Percentiles rank a stretch among this genome's conserved stretches.
These are phyloP conservation scores for Vitis rupestris DNA, from an alignment of 164 flowering plant species.

Conservation along the genomic window DNA sequence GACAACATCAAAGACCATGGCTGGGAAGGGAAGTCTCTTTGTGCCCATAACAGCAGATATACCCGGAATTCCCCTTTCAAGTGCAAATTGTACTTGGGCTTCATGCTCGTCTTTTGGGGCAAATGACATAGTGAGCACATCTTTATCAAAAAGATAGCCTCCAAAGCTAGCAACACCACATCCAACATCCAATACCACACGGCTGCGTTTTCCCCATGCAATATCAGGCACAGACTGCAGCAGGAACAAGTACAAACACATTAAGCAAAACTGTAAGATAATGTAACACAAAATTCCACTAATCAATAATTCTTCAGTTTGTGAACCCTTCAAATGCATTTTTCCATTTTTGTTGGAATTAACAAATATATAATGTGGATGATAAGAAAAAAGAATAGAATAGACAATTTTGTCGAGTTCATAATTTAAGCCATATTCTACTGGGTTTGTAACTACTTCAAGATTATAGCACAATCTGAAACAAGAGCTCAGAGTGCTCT, in stretches of 20 bases:
- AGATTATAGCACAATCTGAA: no score
- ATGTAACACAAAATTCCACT: background rate
- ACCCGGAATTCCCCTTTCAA: constrained; percentile 98
- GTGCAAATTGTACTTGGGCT: constrained; percentile 98
- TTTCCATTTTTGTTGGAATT: background rate
- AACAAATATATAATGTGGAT: no score
- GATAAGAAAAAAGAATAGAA: no score
- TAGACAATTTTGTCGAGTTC: no score
- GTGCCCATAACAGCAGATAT: constrained; percentile 99
- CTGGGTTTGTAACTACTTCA: no score
- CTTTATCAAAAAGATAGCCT: constrained; percentile 91
- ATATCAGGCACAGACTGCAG: constrained; percentile 71
- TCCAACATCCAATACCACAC: constrained; percentile 93
- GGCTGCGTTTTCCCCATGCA: constrained; percentile 88
- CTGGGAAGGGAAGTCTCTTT: constrained; percentile 83
- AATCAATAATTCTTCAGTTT: background rate
- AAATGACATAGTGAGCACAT: constrained; percentile 87
- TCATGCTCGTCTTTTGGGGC: constrained; percentile 99
- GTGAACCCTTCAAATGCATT: background rate
- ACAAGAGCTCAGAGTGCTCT: no score
- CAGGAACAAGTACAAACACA: background rate
- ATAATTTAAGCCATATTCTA: no score
- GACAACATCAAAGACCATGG: constrained; percentile 81
- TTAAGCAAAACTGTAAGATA: background rate
- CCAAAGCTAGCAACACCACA: constrained; percentile 99